Base-by-base conservation (phyloP, 768 basidiomycete species). In the Mycena indigotica region DNA sequence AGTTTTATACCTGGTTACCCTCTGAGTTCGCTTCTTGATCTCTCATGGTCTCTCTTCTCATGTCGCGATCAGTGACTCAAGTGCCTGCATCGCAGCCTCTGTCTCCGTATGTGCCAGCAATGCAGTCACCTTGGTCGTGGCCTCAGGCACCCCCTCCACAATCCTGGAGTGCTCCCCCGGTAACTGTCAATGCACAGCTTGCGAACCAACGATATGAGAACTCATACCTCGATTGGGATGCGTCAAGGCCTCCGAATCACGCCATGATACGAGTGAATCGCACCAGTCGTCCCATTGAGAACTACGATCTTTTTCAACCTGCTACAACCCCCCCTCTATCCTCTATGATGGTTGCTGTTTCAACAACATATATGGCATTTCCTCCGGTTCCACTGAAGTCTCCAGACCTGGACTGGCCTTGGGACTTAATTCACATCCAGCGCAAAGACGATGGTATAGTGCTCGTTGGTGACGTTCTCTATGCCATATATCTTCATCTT, bases 391-490 rank as follows among this genome's bases (percentile, higher is more conserved):
- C 46, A 4, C 25, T 28, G 24, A 23, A 28, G 5, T 24, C 46
- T 26, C 24, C 46, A 6, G 19, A 23, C 4, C 23, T 48, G 24
- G 13, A 48, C 46, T 48, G 13, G 35, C 39, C 17, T 3, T 53
- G 50, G 50, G 44, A 26, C 23, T 28, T 44, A 21, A 52, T 57
- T 28, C 44, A 57, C 28, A 26, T 57, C 8, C 41, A 32, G 51
- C 38, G 56, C 28, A 46, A 3, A 3, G 56, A 57, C 26, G 23
- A 32, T 5, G 5, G 1, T 4, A 12, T 24, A 3, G 41, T 57
- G 1, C 28, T 10, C 3, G 51, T 57, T 23, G 56, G 56, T 8
- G 56, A 57, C 23, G 56, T 57, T 2, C 50, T 57, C 5, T 16
- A 52, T 25, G 56, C 56, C 17, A 53, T 57, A 15, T 30, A 46